Base-by-base conservation (phyloP, 2,329 filamentous ascomycete genomes). In the Pseudomassariella vexata region DNA sequence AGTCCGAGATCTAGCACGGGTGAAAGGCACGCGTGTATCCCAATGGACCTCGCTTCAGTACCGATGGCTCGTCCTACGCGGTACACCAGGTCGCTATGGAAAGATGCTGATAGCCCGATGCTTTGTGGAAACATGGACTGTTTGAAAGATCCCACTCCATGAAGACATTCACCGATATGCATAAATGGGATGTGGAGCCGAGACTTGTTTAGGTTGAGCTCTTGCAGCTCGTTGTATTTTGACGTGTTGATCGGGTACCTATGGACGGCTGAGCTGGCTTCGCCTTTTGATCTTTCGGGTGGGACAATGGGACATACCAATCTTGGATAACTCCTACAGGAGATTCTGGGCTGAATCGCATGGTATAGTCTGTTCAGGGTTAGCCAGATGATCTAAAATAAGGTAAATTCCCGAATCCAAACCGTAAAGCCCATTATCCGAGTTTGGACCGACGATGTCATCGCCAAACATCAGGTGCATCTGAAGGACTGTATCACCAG, bases 81-180 rank as follows among this genome's bases (percentile, higher is more conserved):
- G 28, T 61, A 45, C 5, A 65, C 59, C 2, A 66, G 49, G n/a
- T 58, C 50, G 1, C 50, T 56, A 30, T 66, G 62, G 42, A 62
- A 66, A 20, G 47, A 59, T 2, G 62, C 59, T 1, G 62, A 60
- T 38, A 66, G 38, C 1, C 55, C 60, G 16, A 66, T 45, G 20
- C 53, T 53, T 30, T 65, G 61, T 1, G 62, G 62, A 35, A 66
- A 66, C 46, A 66, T 59, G 8, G 59, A 62, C 41, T 66, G 62
- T 30, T 64, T 65, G 42, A 60, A 65, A 1, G 58, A 63, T 6
- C 57, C 62, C 2, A 65, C 62, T 2, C 59, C 62, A 27, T 66
- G 63, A 4, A 66, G 52, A 36, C 62, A 66, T 35, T 66, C 63
- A 8, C 56, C 63, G 4, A 54, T 55, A 36, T 65, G 62, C 48